Percentiles rank a stretch among this genome's conserved stretches.
phyloP scores from a whole-genome alignment of 2,329 filamentous ascomycete genomes.

The Cytospora paraplurivora region DNA sequence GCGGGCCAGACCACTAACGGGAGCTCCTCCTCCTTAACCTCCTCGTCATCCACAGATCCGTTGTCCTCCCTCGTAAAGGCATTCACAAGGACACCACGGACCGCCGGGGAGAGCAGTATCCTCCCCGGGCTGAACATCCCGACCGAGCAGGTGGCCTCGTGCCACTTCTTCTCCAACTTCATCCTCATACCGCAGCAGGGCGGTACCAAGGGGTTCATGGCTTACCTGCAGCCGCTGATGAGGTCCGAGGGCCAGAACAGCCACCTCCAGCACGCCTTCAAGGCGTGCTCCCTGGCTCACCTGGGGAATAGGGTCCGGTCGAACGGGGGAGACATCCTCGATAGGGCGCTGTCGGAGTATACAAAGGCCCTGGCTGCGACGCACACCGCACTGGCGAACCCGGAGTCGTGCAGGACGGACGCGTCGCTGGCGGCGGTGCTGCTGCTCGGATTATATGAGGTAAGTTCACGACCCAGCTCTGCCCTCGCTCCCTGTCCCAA shows the following conservation, averaged over 20 bases:
- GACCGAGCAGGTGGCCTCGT: slow-evolving; percentile 57
- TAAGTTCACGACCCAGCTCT: slow-evolving; percentile 32
- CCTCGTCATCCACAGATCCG: slow-evolving; percentile 30
- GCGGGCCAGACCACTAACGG: slow-evolving; percentile 31
- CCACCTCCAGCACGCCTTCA: slow-evolving; percentile 59
- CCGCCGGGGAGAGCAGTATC: slow-evolving; percentile 34
- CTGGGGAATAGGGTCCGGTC: slow-evolving; percentile 53
- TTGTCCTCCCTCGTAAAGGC: slow-evolving; percentile 31
- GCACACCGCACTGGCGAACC: slow-evolving; percentile 55
- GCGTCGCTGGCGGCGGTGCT: slow-evolving; percentile 61
- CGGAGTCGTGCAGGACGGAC: slow-evolving; percentile 53
- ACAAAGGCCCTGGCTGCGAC: slow-evolving; percentile 56
- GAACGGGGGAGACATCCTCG: slow-evolving; percentile 38
- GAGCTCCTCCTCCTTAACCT: slow-evolving; percentile 38
- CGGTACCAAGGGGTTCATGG: slow-evolving; percentile 57
- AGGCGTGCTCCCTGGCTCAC: slow-evolving; percentile 60
- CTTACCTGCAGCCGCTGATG: slow-evolving; percentile 60
- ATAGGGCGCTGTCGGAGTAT: slow-evolving; percentile 54
- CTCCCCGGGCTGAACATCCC: slow-evolving; percentile 47
- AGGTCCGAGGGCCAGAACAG: slow-evolving; percentile 45
- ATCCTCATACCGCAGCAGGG: slow-evolving; percentile 55
- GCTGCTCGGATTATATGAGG: slow-evolving; percentile 62
- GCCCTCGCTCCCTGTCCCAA: too few relatives aligned
- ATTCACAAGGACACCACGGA: slow-evolving; percentile 29
- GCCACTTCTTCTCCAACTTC: slow-evolving; percentile 64